These are phyloP conservation scores for Mycena vulgaris DNA, from an alignment of 768 basidiomycete genomes.

Conservation along the genomic window DNA sequence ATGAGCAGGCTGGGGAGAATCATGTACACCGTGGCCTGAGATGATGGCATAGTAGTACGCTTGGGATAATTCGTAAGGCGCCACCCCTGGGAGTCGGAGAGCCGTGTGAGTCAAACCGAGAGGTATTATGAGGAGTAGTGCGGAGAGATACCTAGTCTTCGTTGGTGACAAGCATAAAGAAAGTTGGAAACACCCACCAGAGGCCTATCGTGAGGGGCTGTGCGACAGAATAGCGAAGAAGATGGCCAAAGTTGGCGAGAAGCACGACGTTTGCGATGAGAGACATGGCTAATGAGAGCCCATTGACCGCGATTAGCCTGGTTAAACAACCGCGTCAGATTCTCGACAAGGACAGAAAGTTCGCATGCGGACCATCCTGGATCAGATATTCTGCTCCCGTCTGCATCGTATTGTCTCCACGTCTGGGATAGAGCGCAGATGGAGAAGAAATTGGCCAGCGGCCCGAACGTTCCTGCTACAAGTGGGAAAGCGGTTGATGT, in stretches of 20 bases:
- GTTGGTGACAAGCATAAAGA: not conserved
- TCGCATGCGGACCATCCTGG: constrained; percentile 51
- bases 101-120: constrained; percentile 46
- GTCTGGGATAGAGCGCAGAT: constrained; percentile 54
- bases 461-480: constrained; percentile 58
- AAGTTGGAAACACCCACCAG: constrained; percentile 46
- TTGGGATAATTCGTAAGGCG: constrained; percentile 48
- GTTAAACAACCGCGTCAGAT: not conserved
- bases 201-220: constrained; percentile 55
- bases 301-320: constrained; percentile 53
- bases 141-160: constrained; percentile 54
- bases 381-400: constrained; percentile 44
- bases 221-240: constrained; percentile 52
- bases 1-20: constrained; percentile 45
- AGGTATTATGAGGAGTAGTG: constrained; percentile 52
- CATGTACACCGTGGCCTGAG: constrained; percentile 38
- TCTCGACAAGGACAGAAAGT: not conserved
- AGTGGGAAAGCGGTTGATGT: constrained; percentile 58
- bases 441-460: constrained; percentile 57
- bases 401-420: constrained; percentile 48
- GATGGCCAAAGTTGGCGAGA: constrained; percentile 56
- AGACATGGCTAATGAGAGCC: constrained; percentile 51
- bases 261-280: constrained; percentile 54
- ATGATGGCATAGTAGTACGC: constrained; percentile 58
- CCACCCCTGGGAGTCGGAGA: constrained; percentile 24